Evolutionary conservation across 306 rosid species (phyloP).

Genomic region (Fragaria ananassa): DNA sequence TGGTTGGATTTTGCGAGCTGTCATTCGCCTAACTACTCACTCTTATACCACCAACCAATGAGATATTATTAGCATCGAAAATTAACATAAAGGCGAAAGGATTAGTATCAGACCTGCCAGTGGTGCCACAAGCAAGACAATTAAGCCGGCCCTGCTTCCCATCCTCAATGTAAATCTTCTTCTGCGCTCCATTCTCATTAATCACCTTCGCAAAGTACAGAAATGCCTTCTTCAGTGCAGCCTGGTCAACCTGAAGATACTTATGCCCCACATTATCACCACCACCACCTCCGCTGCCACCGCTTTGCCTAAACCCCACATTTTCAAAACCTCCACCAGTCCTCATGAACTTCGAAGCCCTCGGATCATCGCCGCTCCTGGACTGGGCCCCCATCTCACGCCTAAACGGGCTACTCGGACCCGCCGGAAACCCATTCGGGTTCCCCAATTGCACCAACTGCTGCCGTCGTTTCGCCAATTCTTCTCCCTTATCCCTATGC

Average conservation of each 20-base stretch:
- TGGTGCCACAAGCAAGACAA: constrained; percentile 88
- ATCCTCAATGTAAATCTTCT: constrained; percentile 69
- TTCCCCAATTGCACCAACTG: constrained; percentile 50
- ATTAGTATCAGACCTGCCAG: constrained; percentile 59
- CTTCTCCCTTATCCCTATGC: constrained; percentile 40
- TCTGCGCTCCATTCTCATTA: constrained; percentile 56
- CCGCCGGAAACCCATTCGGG: constrained; percentile 44
- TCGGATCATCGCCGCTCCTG: constrained; percentile 34
- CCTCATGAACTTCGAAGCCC: constrained; percentile 59
- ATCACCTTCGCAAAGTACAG: constrained; percentile 55
- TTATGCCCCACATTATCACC: constrained; percentile 27
- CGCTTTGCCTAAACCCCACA: constrained; percentile 35
- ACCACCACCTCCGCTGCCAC: constrained; percentile 24
- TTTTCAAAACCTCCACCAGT: constrained; percentile 38
- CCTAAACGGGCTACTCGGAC: constrained; percentile 41
- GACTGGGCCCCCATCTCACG: constrained; percentile 11
- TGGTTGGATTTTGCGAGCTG: no score
- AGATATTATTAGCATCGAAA: not conserved
- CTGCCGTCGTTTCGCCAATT: constrained; percentile 47
- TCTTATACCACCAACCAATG: not conserved
- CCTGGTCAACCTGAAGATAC: constrained; percentile 64
- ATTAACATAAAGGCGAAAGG: not conserved
- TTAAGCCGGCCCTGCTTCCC: constrained; percentile 74
- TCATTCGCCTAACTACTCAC: not conserved
- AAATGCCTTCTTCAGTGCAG: constrained; percentile 64